These are phyloP conservation scores for Coniella lustricola DNA, from an alignment of 2,329 filamentous ascomycete species.

Conservation along the genomic window DNA sequence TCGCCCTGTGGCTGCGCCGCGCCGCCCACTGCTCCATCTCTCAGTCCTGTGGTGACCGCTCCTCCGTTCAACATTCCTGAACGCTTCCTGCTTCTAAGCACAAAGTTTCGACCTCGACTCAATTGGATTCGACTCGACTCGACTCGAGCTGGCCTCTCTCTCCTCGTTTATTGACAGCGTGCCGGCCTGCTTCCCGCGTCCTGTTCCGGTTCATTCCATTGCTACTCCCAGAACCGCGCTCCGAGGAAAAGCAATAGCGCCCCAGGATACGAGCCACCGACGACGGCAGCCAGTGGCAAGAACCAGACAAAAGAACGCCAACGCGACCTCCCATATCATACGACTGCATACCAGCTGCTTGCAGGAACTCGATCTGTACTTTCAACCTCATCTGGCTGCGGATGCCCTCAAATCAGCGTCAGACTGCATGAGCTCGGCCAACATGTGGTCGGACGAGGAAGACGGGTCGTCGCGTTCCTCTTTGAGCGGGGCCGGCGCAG, in stretches of 20 bases:
- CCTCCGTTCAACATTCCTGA: background rate
- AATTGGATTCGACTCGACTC: background rate
- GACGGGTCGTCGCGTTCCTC: constrained; percentile 7
- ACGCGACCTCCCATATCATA: no score
- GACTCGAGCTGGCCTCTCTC: background rate
- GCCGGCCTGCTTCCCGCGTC: background rate
- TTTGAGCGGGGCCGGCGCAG: background rate
- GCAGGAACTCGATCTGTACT: no score
- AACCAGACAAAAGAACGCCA: no score
- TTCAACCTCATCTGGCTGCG: constrained; percentile 2
- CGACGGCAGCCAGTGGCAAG: no score
- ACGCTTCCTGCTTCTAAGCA: background rate
- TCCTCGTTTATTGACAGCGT: background rate
- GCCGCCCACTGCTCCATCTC: no score
- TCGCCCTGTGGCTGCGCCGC: no score
- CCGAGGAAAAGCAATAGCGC: no score
- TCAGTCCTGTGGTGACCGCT: background rate
- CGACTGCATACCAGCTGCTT: no score
- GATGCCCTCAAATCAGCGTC: constrained; percentile 7
- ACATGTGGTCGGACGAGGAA: constrained; percentile 16
- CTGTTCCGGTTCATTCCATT: background rate
- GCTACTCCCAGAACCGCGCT: background rate
- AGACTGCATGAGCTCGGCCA: constrained; percentile 13
- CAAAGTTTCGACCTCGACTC: no score
- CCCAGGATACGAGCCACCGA: no score